Evolutionary conservation across 306 rosid species (phyloP).

Genomic region (Senna siamea): DNA sequence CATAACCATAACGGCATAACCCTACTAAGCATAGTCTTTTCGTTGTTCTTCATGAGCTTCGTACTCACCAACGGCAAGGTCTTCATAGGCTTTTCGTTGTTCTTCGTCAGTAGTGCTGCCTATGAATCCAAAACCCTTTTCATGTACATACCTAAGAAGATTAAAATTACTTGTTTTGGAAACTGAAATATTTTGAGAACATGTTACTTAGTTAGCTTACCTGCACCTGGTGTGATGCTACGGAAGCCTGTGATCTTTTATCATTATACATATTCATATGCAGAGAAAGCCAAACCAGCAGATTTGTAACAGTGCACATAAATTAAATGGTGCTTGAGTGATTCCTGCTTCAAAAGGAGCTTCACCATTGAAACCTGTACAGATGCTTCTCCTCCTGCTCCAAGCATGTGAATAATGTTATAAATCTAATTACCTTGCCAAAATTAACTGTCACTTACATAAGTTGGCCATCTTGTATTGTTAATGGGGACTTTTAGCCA

Average conservation of each 20-base stretch:
- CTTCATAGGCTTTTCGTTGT: too few species aligned
- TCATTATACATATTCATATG: too few species aligned
- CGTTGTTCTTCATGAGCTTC: slow-evolving; percentile 54
- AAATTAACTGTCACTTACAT: too few species aligned
- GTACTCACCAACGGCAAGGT: slow-evolving; percentile 54
- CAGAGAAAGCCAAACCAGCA: too few species aligned
- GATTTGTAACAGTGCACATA: too few species aligned
- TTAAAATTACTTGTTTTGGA: neutral
- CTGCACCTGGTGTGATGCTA: too few species aligned
- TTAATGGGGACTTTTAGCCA: neutral
- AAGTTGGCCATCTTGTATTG: neutral
- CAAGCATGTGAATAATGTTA: neutral
- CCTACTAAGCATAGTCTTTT: slow-evolving; percentile 24
- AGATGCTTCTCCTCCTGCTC: too few species aligned
- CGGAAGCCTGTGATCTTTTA: too few species aligned
- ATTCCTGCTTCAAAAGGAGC: too few species aligned
- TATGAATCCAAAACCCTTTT: neutral
- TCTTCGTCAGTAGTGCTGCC: neutral
- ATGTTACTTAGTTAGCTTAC: neutral
- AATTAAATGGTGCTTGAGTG: too few species aligned
- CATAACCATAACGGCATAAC: slow-evolving; percentile 47
- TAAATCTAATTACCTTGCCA: too few species aligned
- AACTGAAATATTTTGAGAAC: too few species aligned
- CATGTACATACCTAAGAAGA: neutral
- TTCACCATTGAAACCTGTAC: neutral